Evolutionary conservation across 2,329 filamentous ascomycete species (phyloP).

Genomic region (Zymoseptoria crescenta): DNA sequence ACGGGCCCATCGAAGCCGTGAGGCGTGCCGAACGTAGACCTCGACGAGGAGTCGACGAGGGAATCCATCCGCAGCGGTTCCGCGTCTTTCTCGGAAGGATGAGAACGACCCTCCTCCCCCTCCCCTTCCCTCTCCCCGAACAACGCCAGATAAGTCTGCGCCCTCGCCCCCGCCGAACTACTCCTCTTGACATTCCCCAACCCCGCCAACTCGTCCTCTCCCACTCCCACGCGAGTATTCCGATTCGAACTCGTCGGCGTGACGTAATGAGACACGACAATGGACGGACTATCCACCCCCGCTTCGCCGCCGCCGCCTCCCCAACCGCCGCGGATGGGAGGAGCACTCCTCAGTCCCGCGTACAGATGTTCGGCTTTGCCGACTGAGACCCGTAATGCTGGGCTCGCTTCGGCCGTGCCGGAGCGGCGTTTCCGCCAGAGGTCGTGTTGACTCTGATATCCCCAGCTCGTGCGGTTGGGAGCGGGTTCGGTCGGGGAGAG

Average conservation of each 20-base stretch:
- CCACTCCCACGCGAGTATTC: background rate
- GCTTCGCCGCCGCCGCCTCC: too few relatives aligned
- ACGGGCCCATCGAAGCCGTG: too few relatives aligned
- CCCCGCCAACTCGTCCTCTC: too few relatives aligned
- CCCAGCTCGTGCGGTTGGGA: background rate
- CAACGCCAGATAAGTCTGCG: background rate
- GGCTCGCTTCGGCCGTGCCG: background rate
- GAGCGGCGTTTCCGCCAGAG: background rate
- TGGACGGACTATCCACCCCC: constrained; percentile 20
- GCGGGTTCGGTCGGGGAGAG: background rate
- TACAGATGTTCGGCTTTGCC: background rate
- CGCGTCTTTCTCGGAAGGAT: too few relatives aligned
- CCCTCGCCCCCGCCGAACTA: background rate
- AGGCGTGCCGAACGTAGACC: too few relatives aligned
- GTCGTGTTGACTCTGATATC: background rate
- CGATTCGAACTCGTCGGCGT: constrained; percentile 17
- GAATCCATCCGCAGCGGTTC: too few relatives aligned
- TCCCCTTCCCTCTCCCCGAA: background rate
- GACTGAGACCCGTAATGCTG: background rate
- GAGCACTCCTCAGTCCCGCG: background rate
- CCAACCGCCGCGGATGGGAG: background rate
- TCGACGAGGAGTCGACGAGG: background rate
- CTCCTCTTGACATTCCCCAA: background rate
- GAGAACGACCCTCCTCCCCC: too few relatives aligned
- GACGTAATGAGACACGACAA: constrained; percentile 29